Base-by-base conservation (phyloP, 371 early-diverging fungal species). In the Gilbertella persicaria region DNA sequence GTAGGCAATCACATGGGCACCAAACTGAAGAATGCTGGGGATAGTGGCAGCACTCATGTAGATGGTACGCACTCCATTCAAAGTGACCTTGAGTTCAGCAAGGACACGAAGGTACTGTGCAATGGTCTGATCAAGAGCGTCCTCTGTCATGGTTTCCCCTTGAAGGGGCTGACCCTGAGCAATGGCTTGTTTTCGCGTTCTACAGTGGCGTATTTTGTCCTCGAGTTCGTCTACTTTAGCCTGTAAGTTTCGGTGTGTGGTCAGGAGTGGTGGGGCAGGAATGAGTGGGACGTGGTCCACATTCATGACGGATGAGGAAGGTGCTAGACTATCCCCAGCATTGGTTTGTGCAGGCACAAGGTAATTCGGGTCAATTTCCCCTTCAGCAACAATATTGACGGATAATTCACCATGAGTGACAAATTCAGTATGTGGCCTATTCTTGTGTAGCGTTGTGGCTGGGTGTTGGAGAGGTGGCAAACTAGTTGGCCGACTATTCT, bases 1-100 rank as follows among this genome's bases (percentile, higher is more conserved):
- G 64, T 85, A 88, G 5, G 92, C 89, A 42, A 90, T 74, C 20
- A 86, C 56, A 28, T 83, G 80, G 4, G 89, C 79, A 16, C 80
- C 73, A 64, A 90, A 89, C 24, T 82, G 80, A 21, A 80, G 70
- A 17, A 90, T 80, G 21, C 71, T 81, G 1, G 85, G 80, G n/a
- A 80, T 71, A 13, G 83, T 85, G 16, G 80, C 79, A 1, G 84
- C 80, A 16, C 73, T 73, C 67, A 82, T 82, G 45, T 82, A 73
- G 4, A 79, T 45, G 2, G 82, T 82, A 16, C 84, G 69, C 0
- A 84, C 84, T 19, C 79, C 72, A 54, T 80, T 81, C 38, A 84
- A 58, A 16, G 82, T 82, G 13, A 68, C 66, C 52, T 79, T 79
- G 52, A 71, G 62, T 12, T 79, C 77, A 13, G 79, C 74, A 8